phyloP scores from a whole-genome alignment of 140 eudicot genomes.

The Erigeron philadelphicus region DNA sequence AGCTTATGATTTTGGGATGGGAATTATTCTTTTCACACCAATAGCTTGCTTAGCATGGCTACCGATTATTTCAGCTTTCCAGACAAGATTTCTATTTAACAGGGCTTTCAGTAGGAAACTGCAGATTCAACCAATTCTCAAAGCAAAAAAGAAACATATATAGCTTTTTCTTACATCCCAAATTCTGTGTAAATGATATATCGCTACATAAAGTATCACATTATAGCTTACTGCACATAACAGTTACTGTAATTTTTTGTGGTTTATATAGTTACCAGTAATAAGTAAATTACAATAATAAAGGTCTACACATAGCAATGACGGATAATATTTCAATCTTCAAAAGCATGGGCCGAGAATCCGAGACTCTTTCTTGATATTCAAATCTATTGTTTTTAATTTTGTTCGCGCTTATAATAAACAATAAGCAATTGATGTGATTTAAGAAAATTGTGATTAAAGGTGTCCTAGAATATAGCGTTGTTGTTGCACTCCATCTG shows the following conservation, averaged over 20 bases:
- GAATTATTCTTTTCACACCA: conserved; percentile 70
- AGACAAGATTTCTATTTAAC: conserved; percentile 82
- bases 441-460: conserved; percentile 18
- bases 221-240: conserved; percentile 28
- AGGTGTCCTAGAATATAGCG: no score
- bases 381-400: not conserved
- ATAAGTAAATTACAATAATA: conserved; percentile 23
- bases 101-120: conserved; percentile 81
- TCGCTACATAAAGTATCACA: conserved; percentile 17
- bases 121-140: conserved; percentile 84
- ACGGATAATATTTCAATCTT: conserved; percentile 34
- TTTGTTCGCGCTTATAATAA: not conserved
- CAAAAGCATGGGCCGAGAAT: conserved; percentile 9
- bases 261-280: conserved; percentile 10
- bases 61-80: conserved; percentile 79
- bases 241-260: conserved; percentile 9
- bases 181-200: conserved; percentile 24
- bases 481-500: conserved; percentile 41
- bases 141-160: conserved; percentile 64
- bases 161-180: conserved; percentile 17
- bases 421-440: not conserved
- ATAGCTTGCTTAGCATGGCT: conserved; percentile 87
- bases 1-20: conserved; percentile 93
- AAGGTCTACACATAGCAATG: conserved; percentile 35
- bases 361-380: no score